These are phyloP conservation scores for Fusarium redolens DNA, from an alignment of 2,329 filamentous ascomycete genomes.

Conservation along the genomic window DNA sequence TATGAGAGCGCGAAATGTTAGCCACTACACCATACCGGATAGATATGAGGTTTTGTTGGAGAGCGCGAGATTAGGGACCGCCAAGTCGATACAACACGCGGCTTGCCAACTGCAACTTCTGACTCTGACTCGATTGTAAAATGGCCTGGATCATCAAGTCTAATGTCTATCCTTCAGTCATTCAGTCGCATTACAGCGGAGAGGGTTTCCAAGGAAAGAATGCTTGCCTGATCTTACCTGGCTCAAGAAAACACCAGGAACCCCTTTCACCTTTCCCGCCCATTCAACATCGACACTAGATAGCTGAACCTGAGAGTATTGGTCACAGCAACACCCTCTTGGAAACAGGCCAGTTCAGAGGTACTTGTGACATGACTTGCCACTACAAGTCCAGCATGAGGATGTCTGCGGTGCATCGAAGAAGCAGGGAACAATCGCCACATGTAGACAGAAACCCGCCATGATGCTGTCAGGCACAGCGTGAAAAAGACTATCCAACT, in stretches of 20 bases:
- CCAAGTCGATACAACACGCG: not conserved
- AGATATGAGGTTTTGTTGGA: not conserved
- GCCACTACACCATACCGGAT: constrained; percentile 50
- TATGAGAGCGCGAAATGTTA: constrained; percentile 50
- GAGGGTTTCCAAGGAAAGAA: not conserved
- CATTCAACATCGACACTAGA: not conserved
- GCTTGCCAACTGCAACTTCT: not conserved
- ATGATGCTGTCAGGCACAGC: not conserved
- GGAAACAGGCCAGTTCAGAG: not conserved
- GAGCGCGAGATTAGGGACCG: too few species aligned
- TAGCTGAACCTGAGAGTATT: not conserved
- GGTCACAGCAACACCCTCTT: not conserved
- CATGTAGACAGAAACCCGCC: not conserved
- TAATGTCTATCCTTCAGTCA: not conserved
- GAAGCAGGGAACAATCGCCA: not conserved
- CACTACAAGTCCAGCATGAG: not conserved
- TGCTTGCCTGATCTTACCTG: not conserved
- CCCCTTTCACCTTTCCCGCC: not conserved
- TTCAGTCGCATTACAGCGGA: not conserved
- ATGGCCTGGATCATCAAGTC: not conserved
- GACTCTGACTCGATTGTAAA: not conserved
- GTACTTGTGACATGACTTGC: not conserved
- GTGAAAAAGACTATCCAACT: not conserved
- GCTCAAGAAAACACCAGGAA: not conserved
- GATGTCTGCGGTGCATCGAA: not conserved